Conservation (phyloP, 2,329 filamentous ascomycete species). For the Fusarium sp. region DNA sequence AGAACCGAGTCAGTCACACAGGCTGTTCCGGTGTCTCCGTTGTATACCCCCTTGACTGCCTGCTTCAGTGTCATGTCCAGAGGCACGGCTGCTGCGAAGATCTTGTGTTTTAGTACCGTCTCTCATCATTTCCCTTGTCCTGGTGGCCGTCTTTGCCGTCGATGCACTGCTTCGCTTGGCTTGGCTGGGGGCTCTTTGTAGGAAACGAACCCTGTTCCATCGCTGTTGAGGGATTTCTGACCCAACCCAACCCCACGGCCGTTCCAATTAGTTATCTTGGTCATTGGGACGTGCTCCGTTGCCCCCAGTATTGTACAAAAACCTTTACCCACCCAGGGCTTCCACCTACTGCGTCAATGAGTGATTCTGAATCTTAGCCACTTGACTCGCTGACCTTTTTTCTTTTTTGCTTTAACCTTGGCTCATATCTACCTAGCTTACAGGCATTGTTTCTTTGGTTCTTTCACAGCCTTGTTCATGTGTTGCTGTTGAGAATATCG, state of each 20-base stretch:
- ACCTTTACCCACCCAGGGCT: slow-evolving; percentile 14
- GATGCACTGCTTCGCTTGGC: slow-evolving; percentile 10
- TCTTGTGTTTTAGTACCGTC: slow-evolving; percentile 33
- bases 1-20: neutral
- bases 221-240: slow-evolving; percentile 30
- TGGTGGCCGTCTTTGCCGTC: slow-evolving; percentile 4
- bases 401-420: neutral
- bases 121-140: slow-evolving; percentile 34
- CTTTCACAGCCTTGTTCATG: neutral
- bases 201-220: slow-evolving; percentile 13
- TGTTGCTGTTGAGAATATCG: neutral
- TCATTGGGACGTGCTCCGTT: slow-evolving; percentile 1
- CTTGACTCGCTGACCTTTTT: neutral
- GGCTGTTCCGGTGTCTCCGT: neutral
- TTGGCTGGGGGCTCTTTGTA: slow-evolving; percentile 20
- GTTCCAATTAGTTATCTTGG: neutral
- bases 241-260: slow-evolving; percentile 1
- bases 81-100: slow-evolving; percentile 22
- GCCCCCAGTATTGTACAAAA: slow-evolving; percentile 25
- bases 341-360: neutral
- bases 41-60: slow-evolving; percentile 1
- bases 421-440: neutral
- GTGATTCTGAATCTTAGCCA: neutral
- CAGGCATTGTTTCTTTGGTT: too few relatives aligned
- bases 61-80: slow-evolving; percentile 18